These are phyloP conservation scores for Ceratocystis diversiconidia DNA, from an alignment of 2,329 filamentous ascomycete species.

Conservation along the genomic window DNA sequence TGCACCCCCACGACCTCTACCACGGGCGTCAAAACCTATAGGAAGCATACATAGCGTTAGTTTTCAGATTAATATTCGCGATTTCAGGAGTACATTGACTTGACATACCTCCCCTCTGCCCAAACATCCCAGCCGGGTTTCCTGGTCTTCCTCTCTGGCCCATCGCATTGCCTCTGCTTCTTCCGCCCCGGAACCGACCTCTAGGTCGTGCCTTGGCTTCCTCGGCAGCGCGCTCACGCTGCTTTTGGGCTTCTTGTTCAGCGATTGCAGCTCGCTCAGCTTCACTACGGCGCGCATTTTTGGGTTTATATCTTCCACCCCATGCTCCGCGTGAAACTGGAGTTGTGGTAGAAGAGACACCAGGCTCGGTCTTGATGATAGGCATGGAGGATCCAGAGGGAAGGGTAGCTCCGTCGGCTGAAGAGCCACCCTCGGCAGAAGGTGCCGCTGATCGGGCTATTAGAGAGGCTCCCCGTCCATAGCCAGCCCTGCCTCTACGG, in stretches of 20 bases:
- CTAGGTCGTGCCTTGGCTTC: conserved; percentile 29
- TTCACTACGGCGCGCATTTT: conserved; percentile 36
- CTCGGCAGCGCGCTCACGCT: conserved; percentile 29
- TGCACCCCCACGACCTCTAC: conserved; percentile 21
- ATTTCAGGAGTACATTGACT: conserved; percentile 17
- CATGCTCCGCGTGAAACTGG: conserved; percentile 20
- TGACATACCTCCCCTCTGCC: conserved; percentile 20
- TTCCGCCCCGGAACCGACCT: conserved; percentile 29
- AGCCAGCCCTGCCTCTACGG: conserved; percentile 12
- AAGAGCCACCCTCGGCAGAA: not conserved
- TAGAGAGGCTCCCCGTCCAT: conserved; percentile 15
- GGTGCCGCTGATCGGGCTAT: conserved; percentile 8
- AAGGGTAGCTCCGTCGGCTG: not conserved
- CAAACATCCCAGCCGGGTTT: conserved; percentile 20
- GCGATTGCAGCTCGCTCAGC: conserved; percentile 35
- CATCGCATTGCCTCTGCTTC: conserved; percentile 33
- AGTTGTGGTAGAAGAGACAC: not conserved
- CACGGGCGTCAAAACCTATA: conserved; percentile 9
- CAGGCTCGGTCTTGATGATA: conserved; percentile 11
- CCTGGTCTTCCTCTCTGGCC: conserved; percentile 29
- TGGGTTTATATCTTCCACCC: conserved; percentile 33
- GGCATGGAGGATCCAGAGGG: not conserved
- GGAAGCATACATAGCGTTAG: not conserved
- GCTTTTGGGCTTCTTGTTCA: conserved; percentile 31
- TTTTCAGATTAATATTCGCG: not conserved